Conservation (phyloP, 805 yeast genomes). For the Cephaloascus fragrans region DNA sequence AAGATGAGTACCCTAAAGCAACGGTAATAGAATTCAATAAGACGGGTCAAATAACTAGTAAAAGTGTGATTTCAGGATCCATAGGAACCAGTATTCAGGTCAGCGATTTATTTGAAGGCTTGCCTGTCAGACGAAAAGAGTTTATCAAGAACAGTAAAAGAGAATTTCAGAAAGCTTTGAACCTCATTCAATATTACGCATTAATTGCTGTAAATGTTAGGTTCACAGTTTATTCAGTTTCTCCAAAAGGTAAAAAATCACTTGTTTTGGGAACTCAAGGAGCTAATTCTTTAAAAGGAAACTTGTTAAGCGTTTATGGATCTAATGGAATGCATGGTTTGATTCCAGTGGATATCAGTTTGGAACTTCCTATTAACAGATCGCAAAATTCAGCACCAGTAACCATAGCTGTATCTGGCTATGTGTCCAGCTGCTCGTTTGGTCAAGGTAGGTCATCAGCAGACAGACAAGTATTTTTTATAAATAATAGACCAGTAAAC, state of each 20-base stretch:
- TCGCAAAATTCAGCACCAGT: conserved; percentile 11
- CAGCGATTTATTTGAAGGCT: conserved; percentile 45
- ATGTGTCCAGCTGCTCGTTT: conserved; percentile 65
- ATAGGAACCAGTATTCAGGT: conserved; percentile 64
- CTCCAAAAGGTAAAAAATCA: conserved; percentile 36
- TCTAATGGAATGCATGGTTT: conserved; percentile 52
- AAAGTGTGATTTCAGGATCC: conserved; percentile 38
- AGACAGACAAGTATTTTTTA: conserved; percentile 68
- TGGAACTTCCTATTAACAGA: no score
- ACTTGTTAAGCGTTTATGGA: conserved; percentile 64
- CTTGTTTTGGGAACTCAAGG: conserved; percentile 54
- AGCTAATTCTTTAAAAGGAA: conserved; percentile 35
- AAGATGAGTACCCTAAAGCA: conserved; percentile 44
- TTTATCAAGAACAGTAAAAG: conserved; percentile 55
- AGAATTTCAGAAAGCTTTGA: conserved; percentile 64
- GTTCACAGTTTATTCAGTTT: conserved; percentile 48
- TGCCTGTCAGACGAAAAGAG: conserved; percentile 81
- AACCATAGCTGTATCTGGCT: conserved; percentile 39
- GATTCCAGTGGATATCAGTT: conserved; percentile 31
- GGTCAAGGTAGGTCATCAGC: conserved; percentile 65
- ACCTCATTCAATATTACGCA: conserved; percentile 57
- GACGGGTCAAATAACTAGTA: conserved; percentile 38
- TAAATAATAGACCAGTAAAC: conserved; percentile 69
- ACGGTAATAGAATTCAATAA: conserved; percentile 41
- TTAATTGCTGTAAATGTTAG: conserved; percentile 49